Conservation (phyloP, 1,284 basidiomycete species). For the Nidula niveotomentosa region DNA sequence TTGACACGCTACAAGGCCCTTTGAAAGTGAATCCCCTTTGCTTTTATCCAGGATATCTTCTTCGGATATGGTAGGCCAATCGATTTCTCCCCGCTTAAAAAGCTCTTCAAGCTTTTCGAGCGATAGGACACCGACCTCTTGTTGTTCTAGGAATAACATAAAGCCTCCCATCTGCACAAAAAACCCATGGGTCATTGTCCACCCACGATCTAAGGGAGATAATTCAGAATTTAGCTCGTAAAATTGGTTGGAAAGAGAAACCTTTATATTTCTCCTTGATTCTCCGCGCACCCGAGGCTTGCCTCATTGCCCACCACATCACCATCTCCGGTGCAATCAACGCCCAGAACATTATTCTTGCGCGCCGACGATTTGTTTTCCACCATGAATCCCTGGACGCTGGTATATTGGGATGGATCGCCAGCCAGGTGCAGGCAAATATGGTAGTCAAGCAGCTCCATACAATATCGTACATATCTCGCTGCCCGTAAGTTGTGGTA, state of each 20-base stretch:
- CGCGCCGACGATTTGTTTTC: constrained; percentile 1
- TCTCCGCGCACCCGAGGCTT: constrained; percentile 15
- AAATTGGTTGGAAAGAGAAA: constrained; percentile 24
- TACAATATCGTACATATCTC: constrained; percentile 13
- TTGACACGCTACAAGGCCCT: constrained; percentile 24
- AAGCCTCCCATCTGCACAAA: constrained; percentile 28
- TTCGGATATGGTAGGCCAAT: constrained; percentile 8
- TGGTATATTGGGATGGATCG: constrained; percentile 32
- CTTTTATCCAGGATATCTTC: constrained; percentile 26
- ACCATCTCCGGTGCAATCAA: constrained; percentile 23
- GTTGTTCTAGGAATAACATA: constrained; percentile 6
- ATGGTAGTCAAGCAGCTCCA: constrained; percentile 27
- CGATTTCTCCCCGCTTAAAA: neutral
- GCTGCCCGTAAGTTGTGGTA: neutral
- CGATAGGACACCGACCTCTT: neutral
- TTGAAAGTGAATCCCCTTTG: constrained; percentile 24
- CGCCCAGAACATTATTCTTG: constrained; percentile 16
- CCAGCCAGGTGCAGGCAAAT: constrained; percentile 30
- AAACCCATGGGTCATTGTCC: constrained; percentile 18
- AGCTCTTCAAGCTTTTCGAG: neutral
- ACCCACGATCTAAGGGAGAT: constrained; percentile 12
- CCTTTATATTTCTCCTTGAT: constrained; percentile 15
- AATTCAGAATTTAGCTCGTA: constrained; percentile 23
- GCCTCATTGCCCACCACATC: constrained; percentile 19
- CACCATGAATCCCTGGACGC: constrained; percentile 1